Evolutionary conservation across 164 flowering plant genomes (phyloP).

Genomic region (Echeveria elegans): DNA sequence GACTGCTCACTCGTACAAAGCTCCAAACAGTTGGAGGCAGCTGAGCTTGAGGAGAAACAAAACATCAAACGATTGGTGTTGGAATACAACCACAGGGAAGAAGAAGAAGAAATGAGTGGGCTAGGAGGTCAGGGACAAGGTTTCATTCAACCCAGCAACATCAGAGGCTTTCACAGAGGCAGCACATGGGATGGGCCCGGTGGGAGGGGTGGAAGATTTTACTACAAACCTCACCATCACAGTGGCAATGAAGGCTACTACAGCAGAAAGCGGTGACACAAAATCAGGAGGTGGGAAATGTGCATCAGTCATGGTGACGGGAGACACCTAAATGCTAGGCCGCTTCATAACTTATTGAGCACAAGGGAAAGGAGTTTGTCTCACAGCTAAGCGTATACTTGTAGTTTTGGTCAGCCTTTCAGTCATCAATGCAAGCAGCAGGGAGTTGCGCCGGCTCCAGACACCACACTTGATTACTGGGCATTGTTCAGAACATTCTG

Average conservation of each 20-base stretch:
- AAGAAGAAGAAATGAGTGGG: conserved; percentile 80
- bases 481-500: no score
- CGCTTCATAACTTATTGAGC: no score
- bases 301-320: no score
- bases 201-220: conserved; percentile 42
- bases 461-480: no score
- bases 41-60: conserved; percentile 93
- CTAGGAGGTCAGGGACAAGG: conserved; percentile 40
- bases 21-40: conserved; percentile 93
- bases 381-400: no score
- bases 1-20: conserved; percentile 83
- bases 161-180: conserved; percentile 43
- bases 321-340: no score
- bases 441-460: no score
- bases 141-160: conserved; percentile 46
- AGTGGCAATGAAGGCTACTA: conserved; percentile 53
- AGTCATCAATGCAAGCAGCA: no score
- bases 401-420: no score
- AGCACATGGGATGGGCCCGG: conserved; percentile 58
- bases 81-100: conserved; percentile 95
- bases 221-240: conserved; percentile 41
- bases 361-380: no score
- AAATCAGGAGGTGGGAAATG: neutral
- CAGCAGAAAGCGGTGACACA: conserved; percentile 47
- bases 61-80: conserved; percentile 80